A percentile compares a stretch with the other conserved stretches of the same genome.
Conservation (phyloP, 164 flowering plant genomes). For the Nymphaea colorata region DNA sequence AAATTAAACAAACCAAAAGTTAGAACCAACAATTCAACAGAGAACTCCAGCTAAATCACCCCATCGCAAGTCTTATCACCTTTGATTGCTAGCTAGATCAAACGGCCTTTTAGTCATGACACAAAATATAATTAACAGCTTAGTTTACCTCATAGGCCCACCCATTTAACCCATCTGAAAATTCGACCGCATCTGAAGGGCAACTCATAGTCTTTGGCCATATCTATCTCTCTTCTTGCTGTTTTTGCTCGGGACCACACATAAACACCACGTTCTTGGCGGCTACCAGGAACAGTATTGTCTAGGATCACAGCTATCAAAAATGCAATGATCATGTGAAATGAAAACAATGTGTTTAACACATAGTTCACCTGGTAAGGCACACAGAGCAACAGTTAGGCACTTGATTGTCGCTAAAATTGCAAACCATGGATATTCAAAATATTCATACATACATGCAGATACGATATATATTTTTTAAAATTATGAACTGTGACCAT, state of each 20-base stretch:
- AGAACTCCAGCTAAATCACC: neutral
- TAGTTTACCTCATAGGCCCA: conserved; percentile 36
- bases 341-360: conserved; percentile 70
- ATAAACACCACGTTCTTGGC: conserved; percentile 91
- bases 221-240: conserved; percentile 80
- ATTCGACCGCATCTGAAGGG: conserved; percentile 75
- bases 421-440: too few relatives aligned
- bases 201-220: conserved; percentile 72
- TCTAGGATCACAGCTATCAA: conserved; percentile 76
- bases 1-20: too few relatives aligned
- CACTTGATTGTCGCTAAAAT: too few relatives aligned
- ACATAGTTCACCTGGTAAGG: conserved; percentile 62
- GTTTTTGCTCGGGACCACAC: conserved; percentile 79
- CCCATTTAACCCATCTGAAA: conserved; percentile 99
- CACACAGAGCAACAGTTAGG: too few relatives aligned
- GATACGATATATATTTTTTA: too few relatives aligned
- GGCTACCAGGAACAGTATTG: conserved; percentile 92
- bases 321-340: conserved; percentile 93
- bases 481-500: too few relatives aligned
- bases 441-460: too few relatives aligned
- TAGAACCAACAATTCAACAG: too few relatives aligned
- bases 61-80: too few relatives aligned
- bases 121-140: too few relatives aligned
- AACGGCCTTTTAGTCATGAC: too few relatives aligned
- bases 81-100: too few relatives aligned